Evolutionary conservation across 202 grass and related monocot genomes (phyloP).

Genomic region (Eragrostis tef): DNA sequence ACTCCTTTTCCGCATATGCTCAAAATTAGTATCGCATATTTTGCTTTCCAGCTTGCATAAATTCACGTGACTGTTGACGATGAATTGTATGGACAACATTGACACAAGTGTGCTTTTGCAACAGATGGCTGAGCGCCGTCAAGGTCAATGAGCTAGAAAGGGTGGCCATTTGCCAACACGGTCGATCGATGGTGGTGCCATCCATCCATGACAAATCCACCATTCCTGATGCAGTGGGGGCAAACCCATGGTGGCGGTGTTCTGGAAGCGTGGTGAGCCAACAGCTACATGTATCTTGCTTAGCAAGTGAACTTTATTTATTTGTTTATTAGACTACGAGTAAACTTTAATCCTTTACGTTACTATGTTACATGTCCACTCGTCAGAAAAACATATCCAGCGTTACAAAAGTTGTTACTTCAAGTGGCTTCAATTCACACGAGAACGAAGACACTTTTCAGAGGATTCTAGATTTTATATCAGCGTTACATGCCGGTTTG

Average conservation of each 20-base stretch:
- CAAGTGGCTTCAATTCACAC: conserved; percentile 18
- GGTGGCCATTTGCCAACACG: conserved; percentile 39
- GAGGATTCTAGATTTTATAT: neutral
- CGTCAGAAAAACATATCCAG: neutral
- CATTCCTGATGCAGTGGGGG: conserved; percentile 44
- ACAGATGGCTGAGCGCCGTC: conserved; percentile 30
- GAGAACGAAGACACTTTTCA: neutral
- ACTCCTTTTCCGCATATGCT: too few species aligned
- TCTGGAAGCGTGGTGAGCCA: conserved; percentile 21
- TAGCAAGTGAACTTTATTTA: neutral
- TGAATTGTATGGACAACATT: conserved; percentile 34
- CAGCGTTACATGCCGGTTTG: neutral
- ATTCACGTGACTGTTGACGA: neutral
- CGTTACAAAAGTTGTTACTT: neutral
- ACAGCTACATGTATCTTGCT: neutral
- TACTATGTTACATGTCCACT: neutral
- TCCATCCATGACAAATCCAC: conserved; percentile 39
- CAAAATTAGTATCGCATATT: too few species aligned
- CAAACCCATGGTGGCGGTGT: conserved; percentile 21
- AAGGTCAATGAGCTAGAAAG: conserved; percentile 42
- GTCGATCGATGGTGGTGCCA: conserved; percentile 31
- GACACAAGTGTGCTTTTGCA: conserved; percentile 26
- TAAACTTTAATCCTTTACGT: neutral
- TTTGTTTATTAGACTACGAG: neutral
- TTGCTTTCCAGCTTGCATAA: conserved; percentile 11